A percentile compares a stretch with the other conserved stretches of the same genome.
phyloP scores from a whole-genome alignment of 1,284 basidiomycete genomes.

The Ganoderma meredithae region DNA sequence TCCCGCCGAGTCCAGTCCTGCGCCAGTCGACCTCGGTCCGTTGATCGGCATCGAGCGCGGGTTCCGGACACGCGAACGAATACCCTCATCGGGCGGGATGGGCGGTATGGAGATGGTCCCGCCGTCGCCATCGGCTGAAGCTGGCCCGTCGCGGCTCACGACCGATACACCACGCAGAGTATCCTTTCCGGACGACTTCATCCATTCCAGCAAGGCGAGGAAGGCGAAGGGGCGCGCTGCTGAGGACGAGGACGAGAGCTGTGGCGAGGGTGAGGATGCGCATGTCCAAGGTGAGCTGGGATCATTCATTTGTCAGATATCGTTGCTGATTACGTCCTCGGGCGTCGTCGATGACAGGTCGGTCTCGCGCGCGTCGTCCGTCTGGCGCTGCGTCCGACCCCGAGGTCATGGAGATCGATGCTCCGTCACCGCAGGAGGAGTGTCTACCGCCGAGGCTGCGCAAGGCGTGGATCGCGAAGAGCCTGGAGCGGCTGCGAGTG shows the following conservation, averaged over 20 bases:
- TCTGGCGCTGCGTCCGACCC: constrained; percentile 5
- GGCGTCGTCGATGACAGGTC: neutral
- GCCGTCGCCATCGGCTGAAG: constrained; percentile 24
- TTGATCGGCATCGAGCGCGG: constrained; percentile 73
- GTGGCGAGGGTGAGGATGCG: neutral
- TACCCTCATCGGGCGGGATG: constrained; percentile 63
- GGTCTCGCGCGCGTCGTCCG: constrained; percentile 13
- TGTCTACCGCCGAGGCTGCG: constrained; percentile 71
- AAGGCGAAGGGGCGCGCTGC: constrained; percentile 38
- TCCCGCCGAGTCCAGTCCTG: constrained; percentile 12
- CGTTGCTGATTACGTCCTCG: neutral
- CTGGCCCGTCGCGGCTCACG: constrained; percentile 32
- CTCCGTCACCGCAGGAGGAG: constrained; percentile 44
- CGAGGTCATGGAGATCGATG: constrained; percentile 32
- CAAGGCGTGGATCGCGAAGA: constrained; percentile 55
- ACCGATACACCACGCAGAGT: constrained; percentile 17
- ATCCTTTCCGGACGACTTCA: constrained; percentile 28
- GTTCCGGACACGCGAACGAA: constrained; percentile 64
- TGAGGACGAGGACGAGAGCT: constrained; percentile 25
- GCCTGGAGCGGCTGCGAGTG: constrained; percentile 40
- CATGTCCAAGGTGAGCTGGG: neutral
- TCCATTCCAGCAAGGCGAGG: constrained; percentile 19
- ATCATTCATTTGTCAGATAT: neutral
- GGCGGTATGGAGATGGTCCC: constrained; percentile 65
- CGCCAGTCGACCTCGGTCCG: constrained; percentile 65